Evolutionary conservation across 148 eudicot genomes (phyloP).

Genomic region (Limonium bicolor): DNA sequence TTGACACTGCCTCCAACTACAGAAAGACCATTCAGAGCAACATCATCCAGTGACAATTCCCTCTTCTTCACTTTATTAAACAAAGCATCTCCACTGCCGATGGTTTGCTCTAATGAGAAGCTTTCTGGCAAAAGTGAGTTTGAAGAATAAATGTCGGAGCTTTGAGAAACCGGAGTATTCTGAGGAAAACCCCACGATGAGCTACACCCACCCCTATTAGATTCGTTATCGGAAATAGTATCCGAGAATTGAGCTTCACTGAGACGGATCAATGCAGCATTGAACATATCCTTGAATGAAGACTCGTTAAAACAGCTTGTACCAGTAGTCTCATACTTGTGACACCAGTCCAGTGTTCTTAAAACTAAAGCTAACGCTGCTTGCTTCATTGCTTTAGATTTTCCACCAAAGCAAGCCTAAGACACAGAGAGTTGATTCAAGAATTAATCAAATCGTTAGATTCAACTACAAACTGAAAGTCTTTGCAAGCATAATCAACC

Average conservation of each 20-base stretch:
- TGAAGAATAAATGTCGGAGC: no score
- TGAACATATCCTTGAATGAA: conserved; percentile 16
- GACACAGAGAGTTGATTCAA: not conserved
- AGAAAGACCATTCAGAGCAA: not conserved
- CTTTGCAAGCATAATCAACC: no score
- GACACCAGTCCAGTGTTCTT: conserved; percentile 28
- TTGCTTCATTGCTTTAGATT: conserved; percentile 50
- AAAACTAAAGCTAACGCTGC: conserved; percentile 43
- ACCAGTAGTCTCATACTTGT: conserved; percentile 34
- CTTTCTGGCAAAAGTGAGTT: conserved; percentile 1
- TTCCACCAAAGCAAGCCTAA: no score
- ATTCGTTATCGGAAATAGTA: conserved; percentile 1
- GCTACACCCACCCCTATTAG: not conserved
- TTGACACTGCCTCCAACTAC: conserved; percentile 22
- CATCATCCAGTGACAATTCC: not conserved
- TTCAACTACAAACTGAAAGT: no score
- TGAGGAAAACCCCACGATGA: no score
- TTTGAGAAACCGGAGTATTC: no score
- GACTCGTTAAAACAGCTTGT: conserved; percentile 46
- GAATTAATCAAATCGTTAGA: not conserved
- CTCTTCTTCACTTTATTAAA: conserved; percentile 3
- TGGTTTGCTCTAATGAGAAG: conserved; percentile 3
- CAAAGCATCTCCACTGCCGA: not conserved
- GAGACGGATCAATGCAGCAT: not conserved
- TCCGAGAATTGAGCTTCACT: conserved; percentile 3